Base-by-base conservation (phyloP, 2,329 filamentous ascomycete genomes). In the Ceratocystis papillata region DNA sequence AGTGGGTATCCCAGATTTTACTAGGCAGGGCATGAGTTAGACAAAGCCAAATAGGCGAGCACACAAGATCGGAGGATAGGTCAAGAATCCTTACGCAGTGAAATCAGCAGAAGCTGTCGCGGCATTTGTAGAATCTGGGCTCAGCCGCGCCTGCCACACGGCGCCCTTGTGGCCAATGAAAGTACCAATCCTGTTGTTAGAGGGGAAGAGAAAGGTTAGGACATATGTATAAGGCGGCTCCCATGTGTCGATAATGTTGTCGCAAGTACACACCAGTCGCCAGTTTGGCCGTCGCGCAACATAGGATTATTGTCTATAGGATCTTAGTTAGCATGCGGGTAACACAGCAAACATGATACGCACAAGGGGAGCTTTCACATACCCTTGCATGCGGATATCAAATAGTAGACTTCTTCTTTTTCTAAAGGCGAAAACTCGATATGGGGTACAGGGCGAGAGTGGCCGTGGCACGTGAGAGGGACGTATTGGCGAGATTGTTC, bases 121-220 rank as follows among this genome's bases (percentile, higher is more conserved):
- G 67, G 94, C 93, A 61, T 91, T 87, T 30, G 85, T 86, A 53
- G 91, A 90, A 77, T 97, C 91, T 22, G 89, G 86, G 64, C 91
- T 96, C 45, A 99, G 81, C 71, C 92, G 85, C 65, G 92, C 90
- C 78, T 96, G 92, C 91, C 94, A 99, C 68, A 97, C 93, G 46
- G 94, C 94, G 69, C 94, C 94, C 78, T 99, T 97, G 79, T 99
- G 94, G 50, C 94, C 94, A 72, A 99, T 87, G 74, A 97, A 97
- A 46, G 94, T 97, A 62, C 94, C 94, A 71, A 97, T 97, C 89
- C 90, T 95, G 74, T 87, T 15, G 59, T 17, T 15, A 41, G 44
- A 63, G 28, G 10, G 30, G 55, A 30, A 37, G 15, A 59, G 28
- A 59, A 8, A 37, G 12, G 55, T 59, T 59, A 59, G 55, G 33